Percentiles rank a stretch among this genome's conserved stretches.
These are phyloP conservation scores for Populus hybrid DNA, from an alignment of 441 rosid species.

Conservation along the genomic window DNA sequence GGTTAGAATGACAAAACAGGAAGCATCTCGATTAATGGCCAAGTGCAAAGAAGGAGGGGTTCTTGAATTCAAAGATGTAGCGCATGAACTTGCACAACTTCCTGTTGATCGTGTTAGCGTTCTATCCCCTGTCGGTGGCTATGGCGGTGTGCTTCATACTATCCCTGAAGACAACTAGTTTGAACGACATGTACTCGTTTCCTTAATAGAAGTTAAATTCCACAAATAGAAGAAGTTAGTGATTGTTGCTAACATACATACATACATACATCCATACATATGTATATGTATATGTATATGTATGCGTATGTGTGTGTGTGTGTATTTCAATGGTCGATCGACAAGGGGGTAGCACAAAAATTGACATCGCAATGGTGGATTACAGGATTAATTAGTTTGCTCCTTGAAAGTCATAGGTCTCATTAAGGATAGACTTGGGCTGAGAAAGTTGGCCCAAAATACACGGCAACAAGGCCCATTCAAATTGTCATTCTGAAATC, in stretches of 20 bases:
- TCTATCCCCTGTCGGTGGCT: background rate
- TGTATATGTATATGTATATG: too few relatives aligned
- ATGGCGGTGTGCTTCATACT: slow-evolving; percentile 13
- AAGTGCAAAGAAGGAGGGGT: slow-evolving; percentile 41
- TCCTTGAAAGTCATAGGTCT: background rate
- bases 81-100: slow-evolving; percentile 27
- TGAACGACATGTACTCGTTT: background rate
- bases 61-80: slow-evolving; percentile 37
- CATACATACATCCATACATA: too few relatives aligned
- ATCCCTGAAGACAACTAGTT: slow-evolving; percentile 30
- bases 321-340: too few relatives aligned
- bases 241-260: background rate
- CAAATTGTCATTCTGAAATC: background rate
- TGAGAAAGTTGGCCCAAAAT: background rate
- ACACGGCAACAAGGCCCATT: background rate
- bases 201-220: background rate
- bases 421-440: background rate
- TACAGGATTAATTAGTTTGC: background rate
- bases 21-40: slow-evolving; percentile 34
- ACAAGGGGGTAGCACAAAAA: too few relatives aligned
- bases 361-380: background rate
- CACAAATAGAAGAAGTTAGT: background rate
- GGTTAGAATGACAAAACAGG: slow-evolving; percentile 43
- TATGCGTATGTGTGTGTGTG: too few relatives aligned
- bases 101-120: slow-evolving; percentile 33